phyloP scores from a whole-genome alignment of 139 green algal species.

The Chlorella sp. region DNA sequence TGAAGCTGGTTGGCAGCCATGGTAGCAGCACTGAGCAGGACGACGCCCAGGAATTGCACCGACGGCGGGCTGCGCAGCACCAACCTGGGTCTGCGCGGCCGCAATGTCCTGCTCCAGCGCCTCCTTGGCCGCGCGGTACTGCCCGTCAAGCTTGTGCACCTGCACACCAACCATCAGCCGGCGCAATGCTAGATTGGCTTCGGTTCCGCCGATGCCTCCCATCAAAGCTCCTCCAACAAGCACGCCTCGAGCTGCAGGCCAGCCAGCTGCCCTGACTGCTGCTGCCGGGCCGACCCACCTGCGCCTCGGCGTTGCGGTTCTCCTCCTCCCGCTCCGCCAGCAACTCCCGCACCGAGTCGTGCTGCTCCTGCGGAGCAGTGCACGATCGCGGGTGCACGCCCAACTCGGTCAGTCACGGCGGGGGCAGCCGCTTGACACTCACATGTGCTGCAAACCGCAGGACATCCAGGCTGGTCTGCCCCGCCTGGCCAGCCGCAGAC shows the following conservation, averaged over 20 bases:
- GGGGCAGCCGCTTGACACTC: too few relatives aligned
- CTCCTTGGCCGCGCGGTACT: slow-evolving; percentile 53
- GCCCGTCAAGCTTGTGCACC: slow-evolving; percentile 59
- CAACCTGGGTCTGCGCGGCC: slow-evolving; percentile 41
- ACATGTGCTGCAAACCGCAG: too few relatives aligned
- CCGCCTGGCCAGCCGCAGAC: too few relatives aligned
- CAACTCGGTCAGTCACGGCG: too few relatives aligned
- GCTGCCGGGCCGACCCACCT: not conserved
- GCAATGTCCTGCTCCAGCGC: slow-evolving; percentile 57
- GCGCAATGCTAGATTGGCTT: too few relatives aligned
- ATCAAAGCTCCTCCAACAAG: too few relatives aligned
- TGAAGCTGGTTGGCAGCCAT: too few relatives aligned
- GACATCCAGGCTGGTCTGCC: too few relatives aligned
- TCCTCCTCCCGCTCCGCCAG: slow-evolving; percentile 74
- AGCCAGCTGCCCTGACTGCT: not conserved
- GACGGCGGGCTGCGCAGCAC: not conserved
- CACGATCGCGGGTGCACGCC: too few relatives aligned
- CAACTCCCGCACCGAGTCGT: slow-evolving; percentile 46
- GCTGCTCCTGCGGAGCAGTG: not conserved
- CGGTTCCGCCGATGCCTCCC: too few relatives aligned
- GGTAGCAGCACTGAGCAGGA: too few relatives aligned
- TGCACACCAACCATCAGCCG: slow-evolving; percentile 18
- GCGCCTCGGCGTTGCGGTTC: slow-evolving; percentile 42
- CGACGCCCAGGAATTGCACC: too few relatives aligned
- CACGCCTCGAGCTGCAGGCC: not conserved